Percentiles rank a stretch among this genome's conserved stretches.
These are phyloP conservation scores for Ceratobasidium sp. DNA, from an alignment of 1,284 basidiomycete genomes.

Conservation along the genomic window DNA sequence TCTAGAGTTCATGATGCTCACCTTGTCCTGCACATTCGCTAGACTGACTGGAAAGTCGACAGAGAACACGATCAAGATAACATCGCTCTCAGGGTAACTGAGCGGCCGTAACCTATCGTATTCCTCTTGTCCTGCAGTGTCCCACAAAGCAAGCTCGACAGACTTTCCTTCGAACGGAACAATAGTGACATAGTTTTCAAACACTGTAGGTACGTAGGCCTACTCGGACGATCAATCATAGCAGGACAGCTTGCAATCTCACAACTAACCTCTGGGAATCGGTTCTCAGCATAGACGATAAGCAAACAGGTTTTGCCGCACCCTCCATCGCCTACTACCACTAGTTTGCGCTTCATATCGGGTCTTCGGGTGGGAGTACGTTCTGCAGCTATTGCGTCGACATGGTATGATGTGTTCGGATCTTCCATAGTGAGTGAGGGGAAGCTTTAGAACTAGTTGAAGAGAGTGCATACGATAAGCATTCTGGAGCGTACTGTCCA, in stretches of 20 bases:
- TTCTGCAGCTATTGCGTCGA: constrained; percentile 40
- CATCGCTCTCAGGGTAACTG: constrained; percentile 96
- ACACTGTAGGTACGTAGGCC: constrained; percentile 98
- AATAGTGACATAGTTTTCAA: constrained; percentile 96
- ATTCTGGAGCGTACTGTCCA: not conserved
- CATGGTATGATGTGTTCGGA: constrained; percentile 36
- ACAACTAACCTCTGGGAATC: constrained; percentile 90
- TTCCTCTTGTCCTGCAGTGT: constrained; percentile 98
- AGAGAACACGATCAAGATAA: constrained; percentile 97
- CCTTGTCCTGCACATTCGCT: constrained; percentile 94
- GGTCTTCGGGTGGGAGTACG: constrained; percentile 63
- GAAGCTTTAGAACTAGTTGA: not conserved
- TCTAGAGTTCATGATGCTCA: constrained; percentile 55
- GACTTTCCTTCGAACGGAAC: constrained; percentile 90
- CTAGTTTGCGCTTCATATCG: constrained; percentile 89
- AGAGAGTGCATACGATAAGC: constrained; percentile 9
- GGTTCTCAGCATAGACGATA: constrained; percentile 96
- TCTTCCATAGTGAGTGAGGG: constrained; percentile 11
- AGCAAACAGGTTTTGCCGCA: constrained; percentile 87
- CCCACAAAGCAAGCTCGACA: constrained; percentile 96
- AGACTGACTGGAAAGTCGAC: constrained; percentile 97
- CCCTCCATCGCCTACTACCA: constrained; percentile 87
- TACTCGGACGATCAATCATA: constrained; percentile 56
- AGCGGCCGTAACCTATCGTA: constrained; percentile 95
- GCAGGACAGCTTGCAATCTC: not conserved